Evolutionary conservation across 2,329 filamentous ascomycete genomes (phyloP), one percentile per base, ranked within the genome.

Genomic region (Ophiosphaerella korrae): DNA sequence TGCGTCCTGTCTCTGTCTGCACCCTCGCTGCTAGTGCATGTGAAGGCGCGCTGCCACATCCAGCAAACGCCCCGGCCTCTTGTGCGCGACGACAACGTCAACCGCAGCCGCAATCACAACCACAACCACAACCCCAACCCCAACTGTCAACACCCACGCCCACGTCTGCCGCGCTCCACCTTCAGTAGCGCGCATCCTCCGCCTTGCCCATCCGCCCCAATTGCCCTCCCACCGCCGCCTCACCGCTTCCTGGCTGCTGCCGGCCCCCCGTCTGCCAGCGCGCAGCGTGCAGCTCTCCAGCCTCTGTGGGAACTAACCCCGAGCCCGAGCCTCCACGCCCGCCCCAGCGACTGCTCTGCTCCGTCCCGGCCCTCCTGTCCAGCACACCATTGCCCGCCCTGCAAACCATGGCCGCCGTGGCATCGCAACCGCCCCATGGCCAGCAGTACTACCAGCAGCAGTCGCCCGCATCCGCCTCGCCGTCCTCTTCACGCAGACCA

Each of bases 341-440:
- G 53, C 58, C 56, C 52, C 52, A 59, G 57, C 58, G 53, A 54
- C 45, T 48, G 48, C 57, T 44, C 56, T 51, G 48, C 56, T 52
- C 53, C 53, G 56, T 49, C 53, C 49, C 41, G 39, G 46, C 41
- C 38, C 36, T 46, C 47, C 50, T 45, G 39, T 40, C 36, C 11
- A 26, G 34, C 48, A 35, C 48, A 13, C 32, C 11, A 46, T 48
- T 44, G 42, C 57, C 40, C 52, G 45, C 45, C 38, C 52, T 46
- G 43, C 50, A 57, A 42, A 64, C 42, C 48, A 75, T 75, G 72
- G 72, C 72, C 55, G 71, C 72, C 45, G 71, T 74, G 49, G 71
- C 62, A 55, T 64, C 69, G 51, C 67, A 68, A 45, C 62, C 66
- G 50, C 58, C 67, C 39, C 66, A 70, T 56, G 58, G 58, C 50